These are phyloP conservation scores for Quercus rubra DNA, from an alignment of 306 rosid genomes.

Conservation along the genomic window DNA sequence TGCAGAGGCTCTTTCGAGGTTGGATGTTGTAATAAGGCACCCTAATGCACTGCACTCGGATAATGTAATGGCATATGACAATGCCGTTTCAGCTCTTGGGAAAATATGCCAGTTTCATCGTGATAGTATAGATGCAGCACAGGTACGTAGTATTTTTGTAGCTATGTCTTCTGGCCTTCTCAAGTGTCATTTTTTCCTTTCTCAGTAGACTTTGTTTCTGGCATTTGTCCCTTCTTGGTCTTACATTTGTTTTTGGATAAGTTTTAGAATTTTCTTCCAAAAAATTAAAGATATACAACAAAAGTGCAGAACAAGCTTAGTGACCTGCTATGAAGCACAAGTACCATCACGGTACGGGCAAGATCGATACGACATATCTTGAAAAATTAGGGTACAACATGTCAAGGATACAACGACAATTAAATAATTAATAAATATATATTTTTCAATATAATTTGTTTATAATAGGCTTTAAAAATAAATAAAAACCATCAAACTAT, in stretches of 20 bases:
- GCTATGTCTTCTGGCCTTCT: constrained; percentile 1
- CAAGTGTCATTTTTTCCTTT: neutral
- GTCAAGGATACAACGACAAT: too few relatives aligned
- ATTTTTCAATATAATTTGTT: too few relatives aligned
- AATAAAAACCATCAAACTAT: too few relatives aligned
- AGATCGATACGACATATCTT: too few relatives aligned
- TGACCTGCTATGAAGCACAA: too few relatives aligned
- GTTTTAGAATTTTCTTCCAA: too few relatives aligned
- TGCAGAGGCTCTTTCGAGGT: constrained; percentile 91
- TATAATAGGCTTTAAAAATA: too few relatives aligned
- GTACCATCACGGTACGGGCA: too few relatives aligned
- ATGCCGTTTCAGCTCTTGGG: constrained; percentile 96
- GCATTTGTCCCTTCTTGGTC: neutral
- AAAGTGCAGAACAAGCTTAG: too few relatives aligned
- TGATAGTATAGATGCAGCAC: constrained; percentile 80
- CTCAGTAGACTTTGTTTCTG: neutral
- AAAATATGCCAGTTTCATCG: constrained; percentile 91
- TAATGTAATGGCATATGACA: constrained; percentile 92
- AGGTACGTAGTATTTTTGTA: constrained; percentile 48
- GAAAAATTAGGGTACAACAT: too few relatives aligned
- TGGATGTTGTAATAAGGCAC: constrained; percentile 84
- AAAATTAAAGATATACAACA: too few relatives aligned
- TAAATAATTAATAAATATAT: too few relatives aligned
- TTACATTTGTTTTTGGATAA: neutral
- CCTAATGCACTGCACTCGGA: constrained; percentile 68